A percentile compares a stretch with the other conserved stretches of the same genome.
Conservation (phyloP, 2,329 filamentous ascomycete species). For the Aspergillus ochraceus region DNA sequence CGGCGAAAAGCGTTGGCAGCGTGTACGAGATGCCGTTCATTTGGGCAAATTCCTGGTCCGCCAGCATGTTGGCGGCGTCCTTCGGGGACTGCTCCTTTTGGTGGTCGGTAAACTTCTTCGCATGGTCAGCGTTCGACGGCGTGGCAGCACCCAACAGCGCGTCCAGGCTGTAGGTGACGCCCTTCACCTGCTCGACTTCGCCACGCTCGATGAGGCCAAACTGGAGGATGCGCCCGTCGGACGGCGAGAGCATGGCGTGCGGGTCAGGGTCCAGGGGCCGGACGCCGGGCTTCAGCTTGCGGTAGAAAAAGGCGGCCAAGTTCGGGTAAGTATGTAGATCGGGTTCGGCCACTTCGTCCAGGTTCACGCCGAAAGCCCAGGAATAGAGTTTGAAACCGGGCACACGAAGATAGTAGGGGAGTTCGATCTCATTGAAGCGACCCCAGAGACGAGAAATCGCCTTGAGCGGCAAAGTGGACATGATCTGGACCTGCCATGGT, state of each 20-base stretch:
- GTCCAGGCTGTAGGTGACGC: constrained; percentile 95
- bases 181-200: constrained; percentile 97
- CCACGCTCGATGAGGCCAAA: constrained; percentile 90
- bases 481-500: constrained; percentile 90
- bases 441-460: constrained; percentile 88
- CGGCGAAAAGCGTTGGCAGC: constrained; percentile 81
- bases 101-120: constrained; percentile 34
- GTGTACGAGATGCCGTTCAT: constrained; percentile 97
- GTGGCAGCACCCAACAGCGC: constrained; percentile 73
- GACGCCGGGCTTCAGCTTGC: constrained; percentile 82
- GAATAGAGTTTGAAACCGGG: constrained; percentile 92
- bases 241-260: constrained; percentile 79
- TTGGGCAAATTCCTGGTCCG: constrained; percentile 88
- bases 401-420: constrained; percentile 83
- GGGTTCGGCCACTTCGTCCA: constrained; percentile 82
- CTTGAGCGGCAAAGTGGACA: constrained; percentile 90
- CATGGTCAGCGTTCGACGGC: constrained; percentile 42
- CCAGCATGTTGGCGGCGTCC: constrained; percentile 66
- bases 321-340: constrained; percentile 91
- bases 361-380: constrained; percentile 85
- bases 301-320: constrained; percentile 95
- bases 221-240: constrained; percentile 88
- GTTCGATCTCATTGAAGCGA: constrained; percentile 82
- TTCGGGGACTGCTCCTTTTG: constrained; percentile 33
- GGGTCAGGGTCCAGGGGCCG: constrained; percentile 81